Percentiles rank a stretch among this genome's conserved stretches.
These are phyloP conservation scores for Phaeosphaeria sp. DNA, from an alignment of 2,329 filamentous ascomycete genomes.

Conservation along the genomic window DNA sequence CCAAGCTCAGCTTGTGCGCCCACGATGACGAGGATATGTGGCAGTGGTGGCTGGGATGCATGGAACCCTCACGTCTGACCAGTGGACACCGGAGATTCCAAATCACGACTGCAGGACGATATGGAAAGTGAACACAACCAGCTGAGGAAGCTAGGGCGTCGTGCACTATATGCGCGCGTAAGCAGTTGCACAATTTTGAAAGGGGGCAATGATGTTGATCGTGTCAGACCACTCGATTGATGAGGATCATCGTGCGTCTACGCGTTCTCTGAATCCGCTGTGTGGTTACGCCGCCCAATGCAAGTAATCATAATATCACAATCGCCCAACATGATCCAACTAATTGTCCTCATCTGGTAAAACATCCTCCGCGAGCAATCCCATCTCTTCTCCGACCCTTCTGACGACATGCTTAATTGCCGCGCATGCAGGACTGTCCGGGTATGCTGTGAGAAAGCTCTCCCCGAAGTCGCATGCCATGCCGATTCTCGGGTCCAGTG, in stretches of 20 bases:
- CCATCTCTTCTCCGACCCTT: constrained; percentile 63
- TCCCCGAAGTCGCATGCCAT: constrained; percentile 98
- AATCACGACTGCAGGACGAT: neutral
- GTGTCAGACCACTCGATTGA: neutral
- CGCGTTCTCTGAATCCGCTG: neutral
- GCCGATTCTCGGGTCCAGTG: constrained; percentile 89
- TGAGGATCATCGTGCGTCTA: neutral
- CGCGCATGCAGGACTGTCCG: constrained; percentile 87
- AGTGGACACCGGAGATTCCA: neutral
- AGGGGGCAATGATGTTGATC: neutral
- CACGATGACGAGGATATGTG: constrained; percentile 1
- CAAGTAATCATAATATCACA: neutral
- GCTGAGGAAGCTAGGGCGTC: neutral
- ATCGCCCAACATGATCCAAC: too few species aligned
- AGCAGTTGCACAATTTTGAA: neutral
- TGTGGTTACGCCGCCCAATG: constrained; percentile 5
- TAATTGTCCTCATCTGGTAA: constrained; percentile 28
- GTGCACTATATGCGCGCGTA: neutral
- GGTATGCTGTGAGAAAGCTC: constrained; percentile 93
- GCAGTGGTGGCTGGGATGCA: constrained; percentile 1
- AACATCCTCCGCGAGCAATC: constrained; percentile 36
- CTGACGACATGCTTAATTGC: constrained; percentile 83
- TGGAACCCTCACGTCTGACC: neutral
- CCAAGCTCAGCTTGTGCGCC: constrained; percentile 5
- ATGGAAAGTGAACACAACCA: neutral